Conservation (phyloP, 2,329 filamentous ascomycete genomes). For the Onygenales sp. region DNA sequence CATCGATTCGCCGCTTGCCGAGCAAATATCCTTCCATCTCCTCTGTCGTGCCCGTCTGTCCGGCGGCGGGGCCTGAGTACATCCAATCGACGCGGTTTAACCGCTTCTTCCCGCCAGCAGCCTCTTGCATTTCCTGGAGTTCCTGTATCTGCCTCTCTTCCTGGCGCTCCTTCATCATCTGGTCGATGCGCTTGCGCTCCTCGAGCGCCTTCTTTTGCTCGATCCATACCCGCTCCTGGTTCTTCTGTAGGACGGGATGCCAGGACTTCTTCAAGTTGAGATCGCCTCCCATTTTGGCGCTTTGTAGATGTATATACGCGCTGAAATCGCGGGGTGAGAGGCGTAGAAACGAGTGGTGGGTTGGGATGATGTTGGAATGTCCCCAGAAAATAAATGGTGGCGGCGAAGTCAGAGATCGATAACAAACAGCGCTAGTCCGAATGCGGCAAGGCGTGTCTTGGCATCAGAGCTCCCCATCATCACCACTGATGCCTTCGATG, state of each 20-base stretch:
- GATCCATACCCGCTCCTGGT: conserved; percentile 82
- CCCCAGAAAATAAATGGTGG: not conserved
- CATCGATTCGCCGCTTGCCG: conserved; percentile 86
- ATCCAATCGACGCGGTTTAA: conserved; percentile 92
- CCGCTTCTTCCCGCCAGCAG: conserved; percentile 71
- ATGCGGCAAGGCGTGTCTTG: not conserved
- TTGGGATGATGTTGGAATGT: not conserved
- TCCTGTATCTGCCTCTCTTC: conserved; percentile 91
- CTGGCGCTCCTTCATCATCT: conserved; percentile 83
- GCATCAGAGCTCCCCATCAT: not conserved
- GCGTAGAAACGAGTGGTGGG: not conserved
- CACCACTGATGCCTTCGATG: not conserved
- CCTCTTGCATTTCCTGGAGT: conserved; percentile 79
- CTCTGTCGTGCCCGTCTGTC: conserved; percentile 65
- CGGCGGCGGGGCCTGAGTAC: conserved; percentile 79
- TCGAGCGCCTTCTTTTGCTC: conserved; percentile 88
- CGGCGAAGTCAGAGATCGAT: not conserved
- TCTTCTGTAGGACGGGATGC: conserved; percentile 83
- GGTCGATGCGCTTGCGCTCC: conserved; percentile 87
- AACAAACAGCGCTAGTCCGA: not conserved
- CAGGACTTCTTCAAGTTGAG: conserved; percentile 93
- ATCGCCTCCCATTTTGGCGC: conserved; percentile 58
- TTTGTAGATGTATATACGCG: not conserved
- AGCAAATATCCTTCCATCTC: conserved; percentile 91
- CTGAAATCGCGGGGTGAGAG: not conserved